These are phyloP conservation scores for Gynochthodes officinalis DNA, from an alignment of 257 asterid genomes.

Conservation along the genomic window DNA sequence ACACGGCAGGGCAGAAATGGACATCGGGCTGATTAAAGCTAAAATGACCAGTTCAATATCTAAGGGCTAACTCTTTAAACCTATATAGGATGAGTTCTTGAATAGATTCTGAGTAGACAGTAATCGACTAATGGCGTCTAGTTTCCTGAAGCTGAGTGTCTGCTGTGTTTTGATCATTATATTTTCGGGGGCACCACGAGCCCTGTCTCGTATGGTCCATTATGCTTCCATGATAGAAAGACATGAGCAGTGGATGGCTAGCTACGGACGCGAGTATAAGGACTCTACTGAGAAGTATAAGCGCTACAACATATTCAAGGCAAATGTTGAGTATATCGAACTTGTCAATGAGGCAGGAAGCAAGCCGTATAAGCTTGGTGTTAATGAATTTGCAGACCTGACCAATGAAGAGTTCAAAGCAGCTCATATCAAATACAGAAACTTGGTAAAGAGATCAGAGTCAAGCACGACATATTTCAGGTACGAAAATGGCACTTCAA, in stretches of 20 bases:
- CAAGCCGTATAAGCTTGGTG: constrained; percentile 29
- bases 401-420: constrained; percentile 33
- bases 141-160: constrained; percentile 3
- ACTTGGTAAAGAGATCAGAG: constrained; percentile 2
- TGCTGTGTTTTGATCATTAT: constrained; percentile 1
- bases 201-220: neutral
- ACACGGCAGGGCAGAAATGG: constrained; percentile 7
- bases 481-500: constrained; percentile 9
- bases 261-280: constrained; percentile 27
- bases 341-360: constrained; percentile 29
- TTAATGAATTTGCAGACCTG: constrained; percentile 43
- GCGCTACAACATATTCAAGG: constrained; percentile 36
- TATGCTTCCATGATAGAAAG: constrained; percentile 4
- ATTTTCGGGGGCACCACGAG: neutral
- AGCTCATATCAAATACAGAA: constrained; percentile 15
- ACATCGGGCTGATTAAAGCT: neutral
- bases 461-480: constrained; percentile 10
- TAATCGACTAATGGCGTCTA: neutral
- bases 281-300: constrained; percentile 28
- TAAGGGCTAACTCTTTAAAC: neutral
- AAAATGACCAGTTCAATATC: neutral
- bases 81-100: neutral
- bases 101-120: neutral
- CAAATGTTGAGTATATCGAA: constrained; percentile 32
- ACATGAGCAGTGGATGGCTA: constrained; percentile 33